Percentiles rank a stretch among this genome's conserved stretches.
Evolutionary conservation across 257 asterid genomes (phyloP).

Genomic region (Coffea eugenioides): DNA sequence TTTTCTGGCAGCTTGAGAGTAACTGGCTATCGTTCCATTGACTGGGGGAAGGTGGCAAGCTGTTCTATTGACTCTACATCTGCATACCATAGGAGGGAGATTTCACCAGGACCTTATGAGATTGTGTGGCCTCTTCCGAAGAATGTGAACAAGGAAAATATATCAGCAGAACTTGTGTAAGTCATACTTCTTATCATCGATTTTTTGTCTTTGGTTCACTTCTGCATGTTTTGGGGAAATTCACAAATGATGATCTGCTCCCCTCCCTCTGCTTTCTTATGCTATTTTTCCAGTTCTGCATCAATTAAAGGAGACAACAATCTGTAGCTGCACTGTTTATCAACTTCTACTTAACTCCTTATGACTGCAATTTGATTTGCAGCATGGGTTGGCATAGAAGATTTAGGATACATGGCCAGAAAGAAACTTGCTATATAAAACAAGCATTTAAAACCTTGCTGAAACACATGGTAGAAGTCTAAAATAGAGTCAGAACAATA

Average conservation of each 20-base stretch:
- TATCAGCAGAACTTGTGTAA: constrained; percentile 81
- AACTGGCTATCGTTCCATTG: constrained; percentile 51
- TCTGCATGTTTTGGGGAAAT: constrained; percentile 1
- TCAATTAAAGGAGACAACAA: neutral
- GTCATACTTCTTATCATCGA: constrained; percentile 18
- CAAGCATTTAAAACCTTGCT: too few relatives aligned
- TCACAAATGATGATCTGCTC: neutral
- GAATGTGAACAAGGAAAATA: constrained; percentile 50
- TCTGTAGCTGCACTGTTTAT: neutral
- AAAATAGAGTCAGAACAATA: too few relatives aligned
- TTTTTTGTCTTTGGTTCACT: neutral
- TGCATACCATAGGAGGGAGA: constrained; percentile 60
- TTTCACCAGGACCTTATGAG: constrained; percentile 60
- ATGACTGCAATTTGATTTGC: neutral
- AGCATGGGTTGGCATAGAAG: neutral
- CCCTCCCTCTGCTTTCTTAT: neutral
- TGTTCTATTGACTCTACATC: constrained; percentile 33
- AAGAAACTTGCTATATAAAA: neutral
- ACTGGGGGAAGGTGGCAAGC: constrained; percentile 25
- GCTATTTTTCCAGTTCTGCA: neutral
- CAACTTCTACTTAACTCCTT: neutral
- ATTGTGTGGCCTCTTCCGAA: constrained; percentile 73
- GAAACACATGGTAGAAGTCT: too few relatives aligned
- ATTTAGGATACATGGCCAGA: neutral
- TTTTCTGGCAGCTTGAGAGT: constrained; percentile 57